Evolutionary conservation across 306 rosid species (phyloP), one percentile per base, ranked within the genome.

Genomic region (Corylus avellana): DNA sequence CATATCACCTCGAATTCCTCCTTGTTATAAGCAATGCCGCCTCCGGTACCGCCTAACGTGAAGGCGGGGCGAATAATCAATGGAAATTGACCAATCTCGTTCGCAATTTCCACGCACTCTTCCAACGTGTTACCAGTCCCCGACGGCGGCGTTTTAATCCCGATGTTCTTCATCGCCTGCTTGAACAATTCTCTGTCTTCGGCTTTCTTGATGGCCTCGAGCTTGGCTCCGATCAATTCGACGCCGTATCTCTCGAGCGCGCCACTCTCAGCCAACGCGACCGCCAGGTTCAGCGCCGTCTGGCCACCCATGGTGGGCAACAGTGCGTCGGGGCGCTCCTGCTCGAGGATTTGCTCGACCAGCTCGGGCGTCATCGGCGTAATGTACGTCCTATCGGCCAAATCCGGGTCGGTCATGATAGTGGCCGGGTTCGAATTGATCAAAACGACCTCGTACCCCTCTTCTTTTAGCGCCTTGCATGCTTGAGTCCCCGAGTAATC

Each of bases 401-500:
- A 77, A 0, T 93, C 98, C 4, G 98, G 99, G 88, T 96, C 99
- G 7, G 99, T 96, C 99, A 96, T 96, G 42, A 96, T 96, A 29
- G 98, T 96, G 0, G 99, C 99, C 1, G 99, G 98, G 71, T 96
- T 96, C 3, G 99, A 96, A 62, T 96, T 93, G 4, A 96, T 96
- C 82, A 92, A 85, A 12, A 95, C 47, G 1, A 92, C 98, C 11
- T 95, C 86, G 49, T 93, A 93, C 0, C 99, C 99, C 46, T 96
- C 99, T 73, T 96, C 99, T 61, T 84, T 88, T 7, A 96, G 84
- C 1, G 98, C 98, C 68, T 93, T 96, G 68, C 99, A 96, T 1
- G 99, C 99, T 85, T 91, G 99, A 9, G 98, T 93, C 5, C 99
- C 99, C 0, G 97, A 93, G 81, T 96, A 96, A 75, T 96, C 98